A percentile compares a stretch with the other conserved stretches of the same genome.
Conservation (phyloP, 495 filamentous ascomycete genomes). For the Xylaria flabelliformis region DNA sequence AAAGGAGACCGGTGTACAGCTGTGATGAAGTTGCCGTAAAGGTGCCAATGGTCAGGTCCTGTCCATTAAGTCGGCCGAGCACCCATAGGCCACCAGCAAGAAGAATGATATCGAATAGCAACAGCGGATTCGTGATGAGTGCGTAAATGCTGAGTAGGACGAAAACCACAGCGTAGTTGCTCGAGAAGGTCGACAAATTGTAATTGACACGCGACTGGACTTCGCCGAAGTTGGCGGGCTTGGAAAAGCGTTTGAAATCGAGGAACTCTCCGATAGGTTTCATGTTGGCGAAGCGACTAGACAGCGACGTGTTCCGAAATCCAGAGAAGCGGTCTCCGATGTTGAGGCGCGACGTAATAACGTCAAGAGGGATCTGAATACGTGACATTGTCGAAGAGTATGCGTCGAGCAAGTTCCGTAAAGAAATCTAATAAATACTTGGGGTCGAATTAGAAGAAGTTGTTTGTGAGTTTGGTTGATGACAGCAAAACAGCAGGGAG, state of each 20-base stretch:
- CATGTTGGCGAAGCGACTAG: conserved; percentile 88
- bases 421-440: background rate
- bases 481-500: conserved; percentile 5
- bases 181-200: conserved; percentile 95
- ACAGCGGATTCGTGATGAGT: conserved; percentile 78
- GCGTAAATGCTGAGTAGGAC: conserved; percentile 95
- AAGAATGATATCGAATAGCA: conserved; percentile 91
- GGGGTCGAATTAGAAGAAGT: background rate
- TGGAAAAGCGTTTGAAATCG: conserved; percentile 92
- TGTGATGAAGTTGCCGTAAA: conserved; percentile 87
- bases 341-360: conserved; percentile 87
- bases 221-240: conserved; percentile 89
- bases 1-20: conserved; percentile 87
- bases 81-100: conserved; percentile 85
- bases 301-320: conserved; percentile 76
- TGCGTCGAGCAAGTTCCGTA: background rate
- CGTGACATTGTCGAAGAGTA: conserved; percentile 69
- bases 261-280: conserved; percentile 92
- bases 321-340: conserved; percentile 75
- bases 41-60: conserved; percentile 84
- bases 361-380: conserved; percentile 89
- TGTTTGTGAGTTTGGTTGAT: conserved; percentile 9
- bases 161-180: conserved; percentile 96
- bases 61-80: conserved; percentile 85
- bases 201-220: conserved; percentile 95